Evolutionary conservation across 257 asterid genomes (phyloP), one percentile per base, ranked within the genome.

Genomic region (Linaria vulgaris): DNA sequence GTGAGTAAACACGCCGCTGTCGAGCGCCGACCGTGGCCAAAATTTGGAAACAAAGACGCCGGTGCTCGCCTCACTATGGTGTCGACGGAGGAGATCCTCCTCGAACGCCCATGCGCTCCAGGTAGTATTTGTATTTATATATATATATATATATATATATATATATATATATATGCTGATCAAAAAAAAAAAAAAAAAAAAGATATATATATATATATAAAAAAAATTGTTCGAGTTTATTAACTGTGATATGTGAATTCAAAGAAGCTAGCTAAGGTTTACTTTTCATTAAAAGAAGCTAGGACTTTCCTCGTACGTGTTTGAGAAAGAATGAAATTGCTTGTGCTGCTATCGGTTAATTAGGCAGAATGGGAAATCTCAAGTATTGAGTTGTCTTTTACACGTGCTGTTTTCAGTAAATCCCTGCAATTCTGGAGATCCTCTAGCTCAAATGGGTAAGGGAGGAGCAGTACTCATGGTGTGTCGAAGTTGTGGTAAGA

Each of bases 401-500:
- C 19, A 8, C 15, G 12, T 34, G 8, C 7, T 9, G n/a, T 19
- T 46, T 38, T 12, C 21, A n/a, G 6, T 30, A 19, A 45, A 30
- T 9, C 24, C 12, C 4, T 12, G 17, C 3, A 38, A 46, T 47
- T 62, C 87, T 16, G 90, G 87, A 5, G 96, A 91, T 76, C 72
- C 85, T 20, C 56, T 79, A 37, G 66, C 81, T 47, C 80, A 76
- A 51, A 69, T 79, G 56, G 75, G 77, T 3, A 83, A 82, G 72
- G 82, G 78, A 38, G 96, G 95, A 41, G 96, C 92, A 7, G 89
- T 86, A 58, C 96, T 91, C 69, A 88, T 88, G 98, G 80, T 91
- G 27, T 91, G 98, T 27, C 80, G 96, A 62, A 79, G 94, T 12
- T 88, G 98, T 43, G 88, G 89, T 17, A 91, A 87, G 85, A 91